Evolutionary conservation across 2,329 filamentous ascomycete species (phyloP), one percentile per base, ranked within the genome.

Genomic region (Ustilaginoidea virens): DNA sequence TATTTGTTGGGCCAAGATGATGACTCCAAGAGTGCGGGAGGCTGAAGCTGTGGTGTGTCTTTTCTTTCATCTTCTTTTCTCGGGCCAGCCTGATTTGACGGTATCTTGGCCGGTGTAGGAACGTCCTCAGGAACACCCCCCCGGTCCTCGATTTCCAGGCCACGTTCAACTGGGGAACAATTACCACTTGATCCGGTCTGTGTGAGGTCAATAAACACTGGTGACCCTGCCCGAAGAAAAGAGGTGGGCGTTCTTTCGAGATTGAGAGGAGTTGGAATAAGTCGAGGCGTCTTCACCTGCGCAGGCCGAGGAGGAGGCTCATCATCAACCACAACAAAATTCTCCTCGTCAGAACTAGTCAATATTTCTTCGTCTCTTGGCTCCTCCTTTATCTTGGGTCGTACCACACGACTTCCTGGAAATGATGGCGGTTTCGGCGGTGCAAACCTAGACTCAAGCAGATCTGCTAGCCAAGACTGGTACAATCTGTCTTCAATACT

Each of bases 401-500:
- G 23, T n/a, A 25, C 24, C 9, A 23, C 9, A 3, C n/a, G 37
- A 4, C 37, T 36, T 15, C 27, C 36, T 11, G 48, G 40, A 8
- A 46, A 23, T 0, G 32, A 34, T 11, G 42, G 37, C 9, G 44
- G 45, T 29, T 54, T 60, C 3, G 55, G 48, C 1, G 61, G 60
- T 26, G 52, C 51, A 10, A 32, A 25, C 5, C 52, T 55, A 12
- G 54, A 55, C 22, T 51, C 49, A 4, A 74, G 51, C 15, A 66
- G 39, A 5, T 47, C 38, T n/a, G 66, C 53, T 3, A 57, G 45
- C 67, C 68, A 76, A 6, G 45, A 42, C 7, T 62, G 46, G 22
- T 67, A 49, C 41, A 75, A 56, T 27, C 67, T 65, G 31, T 78
- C 65, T 20, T 69, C 63, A 1, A 93, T 52, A 4, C 63, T 82